phyloP scores from a whole-genome alignment of 164 flowering plant genomes.

The Magnolia kwangsiensis region DNA sequence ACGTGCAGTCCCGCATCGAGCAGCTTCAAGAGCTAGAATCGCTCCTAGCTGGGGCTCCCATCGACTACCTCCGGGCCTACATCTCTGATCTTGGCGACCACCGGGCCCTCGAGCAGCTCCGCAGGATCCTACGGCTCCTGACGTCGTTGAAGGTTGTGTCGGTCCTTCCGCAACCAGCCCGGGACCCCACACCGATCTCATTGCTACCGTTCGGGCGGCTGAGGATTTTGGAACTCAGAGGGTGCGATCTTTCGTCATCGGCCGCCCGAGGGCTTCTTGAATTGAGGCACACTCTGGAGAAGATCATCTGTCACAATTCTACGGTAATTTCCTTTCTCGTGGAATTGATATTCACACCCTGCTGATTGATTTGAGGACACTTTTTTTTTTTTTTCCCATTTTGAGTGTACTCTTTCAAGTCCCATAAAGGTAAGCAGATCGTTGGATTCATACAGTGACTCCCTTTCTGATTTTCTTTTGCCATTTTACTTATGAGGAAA shows the following conservation, averaged over 20 bases:
- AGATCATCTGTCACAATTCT: constrained; percentile 79
- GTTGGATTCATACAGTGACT: neutral
- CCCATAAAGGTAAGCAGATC: neutral
- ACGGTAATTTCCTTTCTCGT: constrained; percentile 47
- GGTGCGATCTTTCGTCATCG: constrained; percentile 89
- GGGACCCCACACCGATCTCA: constrained; percentile 82
- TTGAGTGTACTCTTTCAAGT: too few relatives aligned
- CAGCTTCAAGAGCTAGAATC: constrained; percentile 75
- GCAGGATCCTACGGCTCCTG: constrained; percentile 68
- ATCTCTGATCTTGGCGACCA: constrained; percentile 96
- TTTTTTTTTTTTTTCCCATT: too few relatives aligned
- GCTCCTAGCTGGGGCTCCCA: constrained; percentile 79
- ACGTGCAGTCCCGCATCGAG: constrained; percentile 87
- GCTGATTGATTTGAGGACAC: neutral
- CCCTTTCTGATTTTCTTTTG: neutral
- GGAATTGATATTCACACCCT: neutral
- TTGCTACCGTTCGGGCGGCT: constrained; percentile 66
- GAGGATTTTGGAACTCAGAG: constrained; percentile 78
- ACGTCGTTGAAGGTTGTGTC: constrained; percentile 82
- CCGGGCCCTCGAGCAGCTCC: constrained; percentile 88
- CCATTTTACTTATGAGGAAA: neutral
- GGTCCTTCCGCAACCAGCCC: constrained; percentile 40
- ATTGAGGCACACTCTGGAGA: constrained; percentile 81
- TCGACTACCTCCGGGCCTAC: constrained; percentile 93
- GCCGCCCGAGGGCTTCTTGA: constrained; percentile 82